phyloP scores from a whole-genome alignment of 116 monocot species.

The Papilionanthe hybrid region DNA sequence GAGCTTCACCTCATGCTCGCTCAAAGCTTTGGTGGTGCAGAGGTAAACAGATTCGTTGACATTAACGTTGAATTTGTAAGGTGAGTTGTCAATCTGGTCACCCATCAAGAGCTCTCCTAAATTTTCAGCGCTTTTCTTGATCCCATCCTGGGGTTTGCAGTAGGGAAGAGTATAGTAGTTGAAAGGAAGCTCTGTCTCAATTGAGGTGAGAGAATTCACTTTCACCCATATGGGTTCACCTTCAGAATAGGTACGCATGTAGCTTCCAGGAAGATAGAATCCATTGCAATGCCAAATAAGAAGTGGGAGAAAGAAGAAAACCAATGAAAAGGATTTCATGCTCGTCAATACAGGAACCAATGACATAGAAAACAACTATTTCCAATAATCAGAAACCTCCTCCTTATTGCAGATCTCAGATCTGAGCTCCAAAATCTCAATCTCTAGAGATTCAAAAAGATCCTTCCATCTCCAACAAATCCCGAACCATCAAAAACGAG shows the following conservation, averaged over 20 bases:
- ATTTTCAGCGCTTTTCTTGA: constrained; percentile 29
- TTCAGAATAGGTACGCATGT: constrained; percentile 22
- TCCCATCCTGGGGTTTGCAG: constrained; percentile 21
- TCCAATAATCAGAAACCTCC: background rate
- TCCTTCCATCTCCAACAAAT: background rate
- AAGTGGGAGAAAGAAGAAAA: constrained; percentile 8
- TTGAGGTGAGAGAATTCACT: constrained; percentile 27
- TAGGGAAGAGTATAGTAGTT: constrained; percentile 24
- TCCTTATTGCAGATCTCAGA: constrained; percentile 4
- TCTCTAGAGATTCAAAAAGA: background rate
- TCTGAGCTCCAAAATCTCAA: background rate
- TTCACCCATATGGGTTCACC: constrained; percentile 14
- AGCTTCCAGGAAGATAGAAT: constrained; percentile 28
- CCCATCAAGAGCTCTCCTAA: constrained; percentile 28
- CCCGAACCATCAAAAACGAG: background rate
- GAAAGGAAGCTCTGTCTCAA: constrained; percentile 29
- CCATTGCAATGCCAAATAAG: constrained; percentile 7
- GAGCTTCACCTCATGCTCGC: constrained; percentile 61
- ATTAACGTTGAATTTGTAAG: constrained; percentile 17
- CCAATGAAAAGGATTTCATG: background rate
- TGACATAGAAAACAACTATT: background rate
- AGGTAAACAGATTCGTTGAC: constrained; percentile 15
- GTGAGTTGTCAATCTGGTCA: constrained; percentile 25
- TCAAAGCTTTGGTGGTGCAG: constrained; percentile 21
- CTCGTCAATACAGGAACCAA: too few species aligned